These are phyloP conservation scores for Telopea speciosissima DNA, from an alignment of 177 flowering plant species.

Conservation along the genomic window DNA sequence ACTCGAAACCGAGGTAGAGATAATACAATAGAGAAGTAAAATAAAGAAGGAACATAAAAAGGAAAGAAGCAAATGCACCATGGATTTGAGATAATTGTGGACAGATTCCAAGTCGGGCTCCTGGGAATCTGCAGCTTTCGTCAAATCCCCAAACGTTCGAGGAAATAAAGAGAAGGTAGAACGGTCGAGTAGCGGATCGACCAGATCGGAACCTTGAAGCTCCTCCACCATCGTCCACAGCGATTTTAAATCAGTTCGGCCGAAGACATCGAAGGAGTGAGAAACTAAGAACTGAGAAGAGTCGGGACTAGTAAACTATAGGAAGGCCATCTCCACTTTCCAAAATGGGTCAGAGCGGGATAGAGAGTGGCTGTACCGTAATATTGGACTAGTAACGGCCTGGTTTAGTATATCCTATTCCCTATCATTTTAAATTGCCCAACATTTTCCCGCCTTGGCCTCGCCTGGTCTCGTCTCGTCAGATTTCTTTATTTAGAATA, in stretches of 20 bases:
- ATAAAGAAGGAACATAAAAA: neutral
- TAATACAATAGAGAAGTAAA: neutral
- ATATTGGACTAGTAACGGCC: too few relatives aligned
- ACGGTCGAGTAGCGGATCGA: conserved; percentile 36
- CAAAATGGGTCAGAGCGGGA: neutral
- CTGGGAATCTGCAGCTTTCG: conserved; percentile 13
- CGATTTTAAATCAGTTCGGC: neutral
- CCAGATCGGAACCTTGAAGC: conserved; percentile 13
- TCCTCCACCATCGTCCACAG: conserved; percentile 18
- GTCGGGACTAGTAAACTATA: neutral
- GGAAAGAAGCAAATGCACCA: conserved; percentile 23
- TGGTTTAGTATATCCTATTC: too few relatives aligned
- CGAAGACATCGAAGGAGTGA: neutral
- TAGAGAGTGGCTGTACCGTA: neutral
- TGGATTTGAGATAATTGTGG: conserved; percentile 32
- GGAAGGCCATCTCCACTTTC: neutral
- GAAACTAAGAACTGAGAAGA: conserved; percentile 1
- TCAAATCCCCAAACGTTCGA: conserved; percentile 27
- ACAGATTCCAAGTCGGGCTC: conserved; percentile 25
- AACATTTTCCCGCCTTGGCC: too few relatives aligned
- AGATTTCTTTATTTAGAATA: too few relatives aligned
- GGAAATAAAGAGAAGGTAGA: conserved; percentile 37
- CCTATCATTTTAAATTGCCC: too few relatives aligned
- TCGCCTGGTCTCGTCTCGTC: too few relatives aligned
- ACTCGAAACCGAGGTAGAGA: neutral